Evolutionary conservation across 352 stramenopile species (phyloP).

Genomic region (Phytophthora agathidicida): DNA sequence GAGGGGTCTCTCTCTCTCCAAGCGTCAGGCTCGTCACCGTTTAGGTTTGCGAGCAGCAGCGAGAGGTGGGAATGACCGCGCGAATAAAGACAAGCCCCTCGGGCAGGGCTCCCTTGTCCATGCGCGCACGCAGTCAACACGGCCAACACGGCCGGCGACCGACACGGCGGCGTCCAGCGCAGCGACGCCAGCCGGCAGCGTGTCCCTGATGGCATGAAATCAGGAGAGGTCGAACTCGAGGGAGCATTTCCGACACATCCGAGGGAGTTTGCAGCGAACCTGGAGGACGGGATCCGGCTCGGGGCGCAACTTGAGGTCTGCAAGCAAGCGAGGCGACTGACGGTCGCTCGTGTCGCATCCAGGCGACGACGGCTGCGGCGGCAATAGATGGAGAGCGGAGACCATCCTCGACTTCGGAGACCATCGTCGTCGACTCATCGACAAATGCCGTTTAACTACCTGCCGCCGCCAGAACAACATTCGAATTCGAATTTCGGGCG

Average conservation of each 20-base stretch:
- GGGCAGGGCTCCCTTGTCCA: constrained; percentile 10
- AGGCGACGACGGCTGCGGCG: not conserved
- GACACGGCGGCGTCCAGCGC: too few relatives aligned
- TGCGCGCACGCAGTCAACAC: constrained; percentile 24
- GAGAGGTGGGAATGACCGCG: constrained; percentile 23
- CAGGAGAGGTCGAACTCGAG: constrained; percentile 6
- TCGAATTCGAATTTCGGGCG: constrained; percentile 9
- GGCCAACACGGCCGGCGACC: constrained; percentile 18
- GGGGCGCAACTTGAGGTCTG: too few relatives aligned
- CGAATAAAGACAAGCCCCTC: constrained; percentile 28
- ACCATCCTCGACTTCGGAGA: too few relatives aligned
- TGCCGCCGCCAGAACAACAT: too few relatives aligned
- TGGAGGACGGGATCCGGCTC: constrained; percentile 14
- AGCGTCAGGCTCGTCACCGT: constrained; percentile 9
- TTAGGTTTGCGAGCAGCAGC: not conserved
- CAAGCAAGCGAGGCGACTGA: constrained; percentile 17
- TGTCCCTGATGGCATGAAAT: constrained; percentile 39
- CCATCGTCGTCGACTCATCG: too few relatives aligned
- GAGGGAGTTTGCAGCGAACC: constrained; percentile 33
- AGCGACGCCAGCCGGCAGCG: constrained; percentile 21
- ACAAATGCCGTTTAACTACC: too few relatives aligned
- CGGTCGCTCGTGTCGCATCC: constrained; percentile 13
- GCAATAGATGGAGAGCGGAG: not conserved
- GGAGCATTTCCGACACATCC: constrained; percentile 33
- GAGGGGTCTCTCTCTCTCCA: constrained; percentile 15